Base-by-base conservation (phyloP, 805 yeast genomes). In the Candida pseudoglaebosa region DNA sequence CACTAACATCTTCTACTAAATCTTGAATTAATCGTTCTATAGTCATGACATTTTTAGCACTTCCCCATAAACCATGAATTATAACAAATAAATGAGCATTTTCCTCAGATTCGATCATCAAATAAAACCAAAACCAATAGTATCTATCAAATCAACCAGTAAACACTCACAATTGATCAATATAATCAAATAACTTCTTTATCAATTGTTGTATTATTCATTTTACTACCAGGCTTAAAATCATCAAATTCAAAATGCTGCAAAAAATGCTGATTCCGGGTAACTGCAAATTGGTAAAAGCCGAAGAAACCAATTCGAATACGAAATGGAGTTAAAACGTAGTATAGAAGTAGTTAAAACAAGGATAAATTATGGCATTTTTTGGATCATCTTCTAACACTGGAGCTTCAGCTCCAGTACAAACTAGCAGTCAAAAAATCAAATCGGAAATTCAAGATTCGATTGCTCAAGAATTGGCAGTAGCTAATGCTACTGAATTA, bases 401-500 rank as follows among this genome's bases (percentile, higher is more conserved):
- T n/a, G 32, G 50, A 15, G 35, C 47, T 6, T 9, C 46, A 10
- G 9, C 40, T 8, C 8, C 43, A 1, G 24, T 40, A 2, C 26
- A 38, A 19, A 16, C 48, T 19, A 28, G 15, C 6, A 50, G 73
- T 5, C 66, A 70, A 37, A 71, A 75, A 45, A 50, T 81, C 42
- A 82, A 82, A 54, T 73, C 75, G 19, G 77, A 80, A 53, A 62
- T 88, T 39, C 83, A 85, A 59, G 67, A 71, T 14, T 86, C 83
- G 54, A 80, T 90, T 40, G 71, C 82, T 30, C 84, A 80, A 58
- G 97, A 90, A 56, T 69, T 90, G 45, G 96, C 96, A 2, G 77
- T 87, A n/a, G 93, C 90, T 14, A 86, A 89, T 61, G 96, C 95
- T 24, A 82, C 91, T 2, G 90, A 86, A 53, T 69, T 90, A 39